These are phyloP conservation scores for Colletotrichum eleusines DNA, from an alignment of 2,329 filamentous ascomycete genomes.

Conservation along the genomic window DNA sequence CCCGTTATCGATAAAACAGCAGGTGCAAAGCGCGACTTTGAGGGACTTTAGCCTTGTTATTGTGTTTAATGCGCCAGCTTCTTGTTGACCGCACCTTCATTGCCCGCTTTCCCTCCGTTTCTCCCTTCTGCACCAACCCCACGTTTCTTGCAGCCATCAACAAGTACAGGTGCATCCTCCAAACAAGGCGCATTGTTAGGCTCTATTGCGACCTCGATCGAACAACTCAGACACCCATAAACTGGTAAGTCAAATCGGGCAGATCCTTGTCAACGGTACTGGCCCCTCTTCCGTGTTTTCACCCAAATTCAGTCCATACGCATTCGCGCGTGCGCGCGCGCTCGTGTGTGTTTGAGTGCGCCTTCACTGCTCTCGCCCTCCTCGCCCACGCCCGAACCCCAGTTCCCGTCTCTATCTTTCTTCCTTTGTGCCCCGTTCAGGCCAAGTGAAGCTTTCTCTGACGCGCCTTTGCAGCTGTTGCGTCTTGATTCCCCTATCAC, in stretches of 20 bases:
- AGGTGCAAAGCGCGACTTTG: constrained; percentile 25
- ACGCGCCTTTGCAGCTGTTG: constrained; percentile 54
- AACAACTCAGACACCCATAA: constrained; percentile 42
- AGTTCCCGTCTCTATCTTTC: constrained; percentile 23
- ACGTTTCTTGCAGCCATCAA: constrained; percentile 49
- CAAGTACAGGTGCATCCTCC: constrained; percentile 45
- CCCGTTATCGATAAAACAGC: constrained; percentile 23
- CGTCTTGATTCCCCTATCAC: constrained; percentile 35
- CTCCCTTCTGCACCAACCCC: constrained; percentile 54
- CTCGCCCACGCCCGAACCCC: constrained; percentile 28
- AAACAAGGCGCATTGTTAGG: constrained; percentile 43
- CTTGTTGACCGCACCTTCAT: constrained; percentile 45
- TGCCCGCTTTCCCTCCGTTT: constrained; percentile 42
- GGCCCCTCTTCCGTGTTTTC: constrained; percentile 29
- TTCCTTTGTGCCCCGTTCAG: constrained; percentile 23
- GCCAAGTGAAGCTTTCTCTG: constrained; percentile 48
- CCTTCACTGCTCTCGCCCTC: constrained; percentile 31
- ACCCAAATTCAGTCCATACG: constrained; percentile 26
- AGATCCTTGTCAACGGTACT: constrained; percentile 37
- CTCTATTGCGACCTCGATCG: constrained; percentile 40
- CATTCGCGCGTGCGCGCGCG: constrained; percentile 21
- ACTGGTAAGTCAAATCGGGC: constrained; percentile 32
- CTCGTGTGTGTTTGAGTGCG: constrained; percentile 6
- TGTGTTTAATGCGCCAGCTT: constrained; percentile 40
- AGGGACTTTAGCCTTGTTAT: constrained; percentile 37